A percentile compares a stretch with the other conserved stretches of the same genome.
Evolutionary conservation across 2,329 filamentous ascomycete species (phyloP).

Genomic region (Ophiognomonia clavigignenti-juglandacearum): DNA sequence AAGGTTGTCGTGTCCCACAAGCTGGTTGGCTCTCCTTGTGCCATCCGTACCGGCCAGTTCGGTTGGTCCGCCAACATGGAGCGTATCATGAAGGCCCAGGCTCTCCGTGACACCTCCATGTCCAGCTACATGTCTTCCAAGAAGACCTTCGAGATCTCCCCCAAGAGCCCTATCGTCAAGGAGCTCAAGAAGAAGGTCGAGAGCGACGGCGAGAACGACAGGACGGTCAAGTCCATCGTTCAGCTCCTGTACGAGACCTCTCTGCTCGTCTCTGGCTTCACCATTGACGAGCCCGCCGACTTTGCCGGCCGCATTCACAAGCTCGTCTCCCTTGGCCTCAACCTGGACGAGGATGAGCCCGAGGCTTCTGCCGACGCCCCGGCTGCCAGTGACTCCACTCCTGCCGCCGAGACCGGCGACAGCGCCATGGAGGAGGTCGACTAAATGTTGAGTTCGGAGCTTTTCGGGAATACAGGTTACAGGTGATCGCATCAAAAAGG

Average conservation of each 20-base stretch:
- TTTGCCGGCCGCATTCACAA: constrained; percentile 99
- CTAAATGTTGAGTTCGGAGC: constrained; percentile 47
- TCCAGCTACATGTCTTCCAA: constrained; percentile 99
- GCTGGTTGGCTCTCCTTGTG: constrained; percentile 88
- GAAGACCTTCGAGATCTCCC: constrained; percentile 99
- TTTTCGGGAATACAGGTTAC: constrained; percentile 15
- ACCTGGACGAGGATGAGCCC: constrained; percentile 91
- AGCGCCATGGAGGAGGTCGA: constrained; percentile 99
- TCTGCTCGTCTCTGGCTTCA: constrained; percentile 97
- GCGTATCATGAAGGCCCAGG: constrained; percentile 99
- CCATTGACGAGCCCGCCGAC: constrained; percentile 95
- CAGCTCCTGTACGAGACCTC: constrained; percentile 99
- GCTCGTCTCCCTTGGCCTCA: constrained; percentile 94
- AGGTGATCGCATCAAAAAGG: constrained; percentile 33
- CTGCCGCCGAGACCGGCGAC: constrained; percentile 64
- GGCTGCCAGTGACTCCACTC: constrained; percentile 51
- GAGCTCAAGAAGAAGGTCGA: constrained; percentile 99
- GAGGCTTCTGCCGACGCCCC: constrained; percentile 63
- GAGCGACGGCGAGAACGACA: constrained; percentile 94
- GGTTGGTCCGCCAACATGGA: constrained; percentile 99
- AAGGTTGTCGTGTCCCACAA: constrained; percentile 99
- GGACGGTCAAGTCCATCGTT: constrained; percentile 98
- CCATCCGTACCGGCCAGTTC: constrained; percentile 99
- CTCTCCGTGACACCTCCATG: constrained; percentile 99
- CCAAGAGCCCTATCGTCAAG: constrained; percentile 94